Percentiles rank a stretch among this genome's conserved stretches.
These are phyloP conservation scores for Rhodotorula sp. DNA, from an alignment of 1,284 basidiomycete genomes.

Conservation along the genomic window DNA sequence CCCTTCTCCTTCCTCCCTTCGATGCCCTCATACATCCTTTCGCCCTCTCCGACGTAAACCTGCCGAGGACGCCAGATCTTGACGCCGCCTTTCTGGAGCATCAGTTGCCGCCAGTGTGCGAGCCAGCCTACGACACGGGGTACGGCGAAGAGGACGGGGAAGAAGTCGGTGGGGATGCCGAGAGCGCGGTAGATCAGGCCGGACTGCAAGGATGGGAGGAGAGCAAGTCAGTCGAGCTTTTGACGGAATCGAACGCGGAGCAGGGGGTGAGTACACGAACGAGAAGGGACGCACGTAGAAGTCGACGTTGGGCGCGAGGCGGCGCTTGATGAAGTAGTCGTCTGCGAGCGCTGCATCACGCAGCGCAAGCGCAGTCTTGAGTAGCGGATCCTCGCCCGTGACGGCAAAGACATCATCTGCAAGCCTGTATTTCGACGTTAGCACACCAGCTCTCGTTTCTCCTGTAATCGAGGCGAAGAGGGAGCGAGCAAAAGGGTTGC, in stretches of 20 bases:
- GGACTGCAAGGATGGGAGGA: neutral
- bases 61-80: conserved; percentile 86
- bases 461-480: too few relatives aligned
- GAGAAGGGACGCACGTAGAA: conserved; percentile 15
- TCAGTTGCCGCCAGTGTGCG: conserved; percentile 61
- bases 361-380: conserved; percentile 81
- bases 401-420: conserved; percentile 50
- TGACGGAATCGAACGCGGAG: neutral
- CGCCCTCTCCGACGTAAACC: conserved; percentile 71
- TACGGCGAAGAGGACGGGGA: conserved; percentile 84
- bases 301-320: conserved; percentile 46
- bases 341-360: conserved; percentile 84
- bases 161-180: conserved; percentile 86
- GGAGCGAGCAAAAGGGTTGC: neutral
- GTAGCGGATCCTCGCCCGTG: conserved; percentile 73
- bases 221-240: neutral
- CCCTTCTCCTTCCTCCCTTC: conserved; percentile 61
- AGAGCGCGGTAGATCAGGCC: conserved; percentile 37
- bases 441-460: too few relatives aligned
- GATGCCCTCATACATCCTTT: conserved; percentile 69
- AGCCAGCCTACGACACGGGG: conserved; percentile 61
- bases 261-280: too few relatives aligned
- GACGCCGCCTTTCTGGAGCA: conserved; percentile 78
- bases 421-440: too few relatives aligned
- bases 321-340: conserved; percentile 72